Evolutionary conservation across 2,329 filamentous ascomycete genomes (phyloP).

Genomic region (Alternaria gansuensis): DNA sequence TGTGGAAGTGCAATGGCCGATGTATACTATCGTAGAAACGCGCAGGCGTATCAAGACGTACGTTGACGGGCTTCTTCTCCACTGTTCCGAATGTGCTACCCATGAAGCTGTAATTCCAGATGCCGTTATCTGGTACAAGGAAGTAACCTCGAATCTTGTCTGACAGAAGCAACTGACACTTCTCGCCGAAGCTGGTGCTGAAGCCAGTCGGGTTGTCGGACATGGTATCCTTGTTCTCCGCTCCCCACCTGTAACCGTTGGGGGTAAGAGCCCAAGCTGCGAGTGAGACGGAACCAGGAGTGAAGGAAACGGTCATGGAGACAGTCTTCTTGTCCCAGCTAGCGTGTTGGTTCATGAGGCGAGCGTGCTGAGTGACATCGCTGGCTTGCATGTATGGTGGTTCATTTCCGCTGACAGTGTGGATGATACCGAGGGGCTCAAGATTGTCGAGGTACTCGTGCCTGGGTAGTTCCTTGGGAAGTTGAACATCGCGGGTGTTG

Average conservation of each 20-base stretch:
- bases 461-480: conserved; percentile 88
- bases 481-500: conserved; percentile 87
- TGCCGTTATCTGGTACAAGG: conserved; percentile 85
- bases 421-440: conserved; percentile 93
- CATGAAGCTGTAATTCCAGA: conserved; percentile 99
- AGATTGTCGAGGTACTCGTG: conserved; percentile 87
- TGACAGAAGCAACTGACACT: conserved; percentile 90
- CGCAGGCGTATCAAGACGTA: conserved; percentile 89
- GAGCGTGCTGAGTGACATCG: conserved; percentile 93
- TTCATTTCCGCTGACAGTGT: conserved; percentile 94
- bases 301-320: conserved; percentile 95
- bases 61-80: conserved; percentile 89
- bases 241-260: conserved; percentile 94
- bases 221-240: conserved; percentile 89
- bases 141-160: conserved; percentile 97
- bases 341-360: conserved; percentile 83
- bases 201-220: conserved; percentile 96
- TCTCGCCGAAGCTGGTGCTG: conserved; percentile 89
- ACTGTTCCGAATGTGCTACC: conserved; percentile 85
- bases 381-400: conserved; percentile 94
- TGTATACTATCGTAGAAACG: conserved; percentile 94
- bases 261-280: conserved; percentile 94
- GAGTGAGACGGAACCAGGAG: conserved; percentile 92
- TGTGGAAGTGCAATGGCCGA: conserved; percentile 93
- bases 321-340: conserved; percentile 89